Percentiles rank a stretch among this genome's conserved stretches.
Conservation (phyloP, 2,329 filamentous ascomycete species). For the Rugonectria rugulosa region DNA sequence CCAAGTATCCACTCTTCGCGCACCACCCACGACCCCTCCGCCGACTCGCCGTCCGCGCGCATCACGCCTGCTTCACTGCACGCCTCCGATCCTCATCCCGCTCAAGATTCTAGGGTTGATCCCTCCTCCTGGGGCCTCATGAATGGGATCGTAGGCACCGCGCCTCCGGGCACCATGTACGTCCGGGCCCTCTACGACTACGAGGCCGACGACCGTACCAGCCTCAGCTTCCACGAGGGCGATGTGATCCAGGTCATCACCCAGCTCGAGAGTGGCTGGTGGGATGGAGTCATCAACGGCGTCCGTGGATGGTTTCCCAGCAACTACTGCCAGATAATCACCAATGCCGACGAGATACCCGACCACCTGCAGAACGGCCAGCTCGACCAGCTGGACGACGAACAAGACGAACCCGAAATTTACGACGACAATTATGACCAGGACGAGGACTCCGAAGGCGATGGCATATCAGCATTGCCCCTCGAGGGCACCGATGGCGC, state of each 20-base stretch:
- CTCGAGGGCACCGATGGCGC: conserved; percentile 69
- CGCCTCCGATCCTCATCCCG: conserved; percentile 34
- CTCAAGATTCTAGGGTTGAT: conserved; percentile 35
- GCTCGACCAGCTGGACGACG: conserved; percentile 65
- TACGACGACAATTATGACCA: conserved; percentile 75
- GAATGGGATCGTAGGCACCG: conserved; percentile 68
- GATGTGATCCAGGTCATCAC: conserved; percentile 99
- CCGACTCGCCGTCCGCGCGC: conserved; percentile 39
- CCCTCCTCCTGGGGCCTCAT: conserved; percentile 50
- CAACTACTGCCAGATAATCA: conserved; percentile 94
- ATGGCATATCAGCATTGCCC: conserved; percentile 67
- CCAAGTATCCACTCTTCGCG: conserved; percentile 44
- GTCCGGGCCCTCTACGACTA: conserved; percentile 98
- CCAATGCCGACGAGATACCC: conserved; percentile 75
- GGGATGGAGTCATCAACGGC: conserved; percentile 97
- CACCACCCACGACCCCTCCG: conserved; percentile 41
- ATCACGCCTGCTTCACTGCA: conserved; percentile 37
- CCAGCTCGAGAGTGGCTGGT: conserved; percentile 98
- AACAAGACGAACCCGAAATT: conserved; percentile 69
- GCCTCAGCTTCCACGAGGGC: conserved; percentile 94
- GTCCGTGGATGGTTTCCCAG: conserved; percentile 98
- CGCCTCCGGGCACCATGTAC: conserved; percentile 77
- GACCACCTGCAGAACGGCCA: conserved; percentile 65
- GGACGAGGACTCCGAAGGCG: conserved; percentile 68
- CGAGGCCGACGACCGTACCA: conserved; percentile 95